phyloP scores from a whole-genome alignment of 1,139 yeast genomes.

The Arxiozyma slooffiae region DNA sequence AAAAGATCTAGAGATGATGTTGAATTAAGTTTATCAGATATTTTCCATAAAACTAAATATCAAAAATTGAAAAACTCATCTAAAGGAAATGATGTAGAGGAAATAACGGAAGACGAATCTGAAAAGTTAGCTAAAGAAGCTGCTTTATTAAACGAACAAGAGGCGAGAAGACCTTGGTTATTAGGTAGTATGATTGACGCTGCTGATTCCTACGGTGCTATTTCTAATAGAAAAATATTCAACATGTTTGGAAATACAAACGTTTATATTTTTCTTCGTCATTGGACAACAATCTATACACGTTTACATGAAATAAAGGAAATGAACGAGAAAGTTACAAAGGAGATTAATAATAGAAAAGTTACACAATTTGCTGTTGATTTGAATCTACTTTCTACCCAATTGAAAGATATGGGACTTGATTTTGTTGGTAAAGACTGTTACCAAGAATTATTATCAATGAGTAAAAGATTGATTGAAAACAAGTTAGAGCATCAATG shows the following conservation, averaged over 20 bases:
- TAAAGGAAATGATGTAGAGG: conserved; percentile 3
- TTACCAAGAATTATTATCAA: conserved; percentile 61
- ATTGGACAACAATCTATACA: conserved; percentile 69
- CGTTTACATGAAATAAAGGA: conserved; percentile 69
- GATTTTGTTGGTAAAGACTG: conserved; percentile 62
- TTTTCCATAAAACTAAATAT: conserved; percentile 51
- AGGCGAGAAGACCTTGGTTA: conserved; percentile 45
- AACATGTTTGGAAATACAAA: conserved; percentile 88
- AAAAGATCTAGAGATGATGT: conserved; percentile 49
- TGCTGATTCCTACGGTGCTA: conserved; percentile 27
- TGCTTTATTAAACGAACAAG: conserved; percentile 25
- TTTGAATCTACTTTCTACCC: conserved; percentile 70
- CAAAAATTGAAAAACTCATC: conserved; percentile 35
- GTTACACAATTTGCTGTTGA: conserved; percentile 82
- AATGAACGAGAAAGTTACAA: conserved; percentile 55
- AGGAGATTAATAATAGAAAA: conserved; percentile 57
- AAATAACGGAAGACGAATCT: conserved; percentile 22
- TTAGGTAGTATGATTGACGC: conserved; percentile 53
- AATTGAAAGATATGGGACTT: conserved; percentile 67
- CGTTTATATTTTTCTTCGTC: conserved; percentile 82
- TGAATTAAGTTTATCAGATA: conserved; percentile 60
- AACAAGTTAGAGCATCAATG: conserved; percentile 91
- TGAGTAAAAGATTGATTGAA: conserved; percentile 71
- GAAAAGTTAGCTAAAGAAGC: conserved; percentile 27
- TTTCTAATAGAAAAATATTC: conserved; percentile 37